phyloP scores from a whole-genome alignment of 768 basidiomycete species.

The Dendrothele bispora region DNA sequence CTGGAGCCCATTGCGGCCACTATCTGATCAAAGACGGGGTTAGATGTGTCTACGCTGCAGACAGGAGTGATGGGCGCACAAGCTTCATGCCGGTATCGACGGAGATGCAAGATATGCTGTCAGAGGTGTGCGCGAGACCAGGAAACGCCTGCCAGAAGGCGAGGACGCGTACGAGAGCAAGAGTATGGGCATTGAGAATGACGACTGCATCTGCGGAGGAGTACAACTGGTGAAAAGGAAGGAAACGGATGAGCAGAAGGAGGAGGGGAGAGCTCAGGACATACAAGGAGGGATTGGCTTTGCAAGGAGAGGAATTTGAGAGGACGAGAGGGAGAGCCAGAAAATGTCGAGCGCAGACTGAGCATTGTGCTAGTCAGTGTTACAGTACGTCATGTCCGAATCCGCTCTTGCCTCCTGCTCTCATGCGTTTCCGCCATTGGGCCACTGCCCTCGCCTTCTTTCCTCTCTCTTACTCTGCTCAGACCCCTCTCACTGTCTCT shows the following conservation, averaged over 20 bases:
- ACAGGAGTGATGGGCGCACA: constrained; percentile 44
- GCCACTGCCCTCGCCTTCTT: constrained; percentile 18
- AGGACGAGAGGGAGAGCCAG: constrained; percentile 51
- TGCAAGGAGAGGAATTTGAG: constrained; percentile 60
- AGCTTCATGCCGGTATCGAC: constrained; percentile 82
- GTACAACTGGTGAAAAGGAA: constrained; percentile 51
- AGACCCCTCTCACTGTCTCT: constrained; percentile 23
- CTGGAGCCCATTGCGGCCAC: constrained; percentile 67
- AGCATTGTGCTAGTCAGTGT: constrained; percentile 44
- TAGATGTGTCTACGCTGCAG: constrained; percentile 8
- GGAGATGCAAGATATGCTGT: constrained; percentile 57
- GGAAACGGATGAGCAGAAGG: constrained; percentile 10
- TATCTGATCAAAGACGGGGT: constrained; percentile 49
- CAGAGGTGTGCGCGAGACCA: constrained; percentile 40
- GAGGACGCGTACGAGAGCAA: constrained; percentile 66
- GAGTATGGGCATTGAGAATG: constrained; percentile 67
- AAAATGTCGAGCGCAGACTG: constrained; percentile 43
- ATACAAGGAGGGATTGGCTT: constrained; percentile 57
- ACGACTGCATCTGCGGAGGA: constrained; percentile 70
- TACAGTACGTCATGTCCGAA: no score
- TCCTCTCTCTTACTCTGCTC: constrained; percentile 29
- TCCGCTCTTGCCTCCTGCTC: not conserved
- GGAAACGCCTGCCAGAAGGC: constrained; percentile 85
- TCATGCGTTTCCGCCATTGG: constrained; percentile 3
- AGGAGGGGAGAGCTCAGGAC: constrained; percentile 28